Evolutionary conservation across 495 filamentous ascomycete species (phyloP), one percentile per base, ranked within the genome.

Genomic region (Aspergillus leporis): DNA sequence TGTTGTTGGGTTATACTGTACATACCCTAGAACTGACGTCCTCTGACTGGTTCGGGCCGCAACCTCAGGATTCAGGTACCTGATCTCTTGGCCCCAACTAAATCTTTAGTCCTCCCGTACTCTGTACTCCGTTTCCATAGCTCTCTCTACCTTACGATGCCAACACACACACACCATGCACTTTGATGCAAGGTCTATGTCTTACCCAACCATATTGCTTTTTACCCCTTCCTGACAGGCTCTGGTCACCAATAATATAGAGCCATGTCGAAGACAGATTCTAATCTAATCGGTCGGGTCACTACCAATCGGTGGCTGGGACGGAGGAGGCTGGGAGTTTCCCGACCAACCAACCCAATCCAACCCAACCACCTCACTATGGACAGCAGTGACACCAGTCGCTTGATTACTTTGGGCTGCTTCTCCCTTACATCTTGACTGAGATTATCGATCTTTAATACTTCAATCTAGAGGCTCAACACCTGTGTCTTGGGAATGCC

Each of bases 251-350:
- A 64, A 61, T 67, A 23, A 61, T 23, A 4, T 25, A 8, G 2
- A 36, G 47, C 51, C 59, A 62, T 58, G 53, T 67, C 38, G 55
- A 22, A 16, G 41, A 34, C 52, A 51, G 12, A 25, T 55, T 32
- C n/a, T 21, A 52, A 41, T 32, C 40, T 45, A 18, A 25, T 46
- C 53, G 38, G 52, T 61, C 57, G 56, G 49, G 56, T 59, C 13
- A 25, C 51, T 52, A 51, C 21, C 52, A 45, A 9, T 51, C 40
- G 63, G 65, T 68, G 65, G 65, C 65, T 68, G 65, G 65, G 57
- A 22, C 50, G n/a, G 49, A 55, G 45, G 53, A 47, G 52, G 56
- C 31, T 60, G 56, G 43, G 52, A 51, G 46, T 36, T n/a, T 32
- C 38, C 23, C 51, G 58, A 48, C 55, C 50, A 52, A 43, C 23